These are phyloP conservation scores for Fusarium siculi DNA, from an alignment of 2,329 filamentous ascomycete species.

Conservation along the genomic window DNA sequence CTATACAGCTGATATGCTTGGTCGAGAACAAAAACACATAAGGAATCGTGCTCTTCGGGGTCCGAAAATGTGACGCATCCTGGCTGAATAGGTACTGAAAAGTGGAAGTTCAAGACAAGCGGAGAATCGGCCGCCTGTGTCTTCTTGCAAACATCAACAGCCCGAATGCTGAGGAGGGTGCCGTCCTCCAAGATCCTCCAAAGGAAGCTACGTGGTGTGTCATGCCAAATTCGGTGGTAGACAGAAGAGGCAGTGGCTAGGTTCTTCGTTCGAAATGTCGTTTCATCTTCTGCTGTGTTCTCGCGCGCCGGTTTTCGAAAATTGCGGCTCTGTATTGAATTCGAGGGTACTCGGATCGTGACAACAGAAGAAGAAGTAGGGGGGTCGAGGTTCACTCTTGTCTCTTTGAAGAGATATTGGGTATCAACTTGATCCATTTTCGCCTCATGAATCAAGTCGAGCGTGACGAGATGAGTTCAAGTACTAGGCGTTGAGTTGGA, in stretches of 20 bases:
- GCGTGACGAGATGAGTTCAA: slow-evolving; percentile 21
- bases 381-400: slow-evolving; percentile 83
- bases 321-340: slow-evolving; percentile 57
- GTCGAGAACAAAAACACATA: slow-evolving; percentile 84
- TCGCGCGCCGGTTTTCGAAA: slow-evolving; percentile 53
- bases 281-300: slow-evolving; percentile 71
- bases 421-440: slow-evolving; percentile 73
- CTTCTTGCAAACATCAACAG: slow-evolving; percentile 80
- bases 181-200: slow-evolving; percentile 89
- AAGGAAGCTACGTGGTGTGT: slow-evolving; percentile 84
- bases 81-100: slow-evolving; percentile 77
- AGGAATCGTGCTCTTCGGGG: slow-evolving; percentile 77
- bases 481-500: slow-evolving; percentile 25
- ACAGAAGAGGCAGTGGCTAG: slow-evolving; percentile 83
- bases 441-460: slow-evolving; percentile 64
- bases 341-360: slow-evolving; percentile 73
- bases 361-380: slow-evolving; percentile 75
- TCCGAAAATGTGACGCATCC: slow-evolving; percentile 88
- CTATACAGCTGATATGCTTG: slow-evolving; percentile 83
- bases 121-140: slow-evolving; percentile 74
- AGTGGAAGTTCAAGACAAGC: slow-evolving; percentile 80
- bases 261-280: slow-evolving; percentile 75
- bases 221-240: slow-evolving; percentile 81
- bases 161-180: slow-evolving; percentile 83
- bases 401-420: slow-evolving; percentile 84